A percentile compares a stretch with the other conserved stretches of the same genome.
Conservation (phyloP, 495 filamentous ascomycete species). For the Collariella sp. region DNA sequence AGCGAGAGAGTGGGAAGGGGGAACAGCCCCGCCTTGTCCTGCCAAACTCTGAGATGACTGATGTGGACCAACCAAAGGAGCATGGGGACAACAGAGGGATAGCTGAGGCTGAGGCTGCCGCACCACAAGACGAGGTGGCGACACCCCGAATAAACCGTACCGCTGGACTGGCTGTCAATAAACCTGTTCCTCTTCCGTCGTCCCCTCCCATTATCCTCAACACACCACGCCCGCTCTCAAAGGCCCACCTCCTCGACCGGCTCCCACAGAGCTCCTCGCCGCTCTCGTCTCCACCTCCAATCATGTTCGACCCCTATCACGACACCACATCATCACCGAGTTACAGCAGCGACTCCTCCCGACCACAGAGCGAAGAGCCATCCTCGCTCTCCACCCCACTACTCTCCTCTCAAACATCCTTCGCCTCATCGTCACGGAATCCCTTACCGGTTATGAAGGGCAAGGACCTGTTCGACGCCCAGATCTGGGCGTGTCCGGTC, state of each 20-base stretch:
- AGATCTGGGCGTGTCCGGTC: conserved; percentile 53
- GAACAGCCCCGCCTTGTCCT: background rate
- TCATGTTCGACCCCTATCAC: conserved; percentile 38
- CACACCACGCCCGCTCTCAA: background rate
- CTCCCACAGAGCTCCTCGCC: conserved; percentile 33
- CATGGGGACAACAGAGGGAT: background rate
- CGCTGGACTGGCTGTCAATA: too few species aligned
- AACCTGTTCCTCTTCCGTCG: conserved; percentile 11
- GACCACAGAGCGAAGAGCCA: conserved; percentile 30
- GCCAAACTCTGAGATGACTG: too few species aligned
- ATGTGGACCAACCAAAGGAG: too few species aligned
- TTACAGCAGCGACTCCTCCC: conserved; percentile 20
- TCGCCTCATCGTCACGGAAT: conserved; percentile 21
- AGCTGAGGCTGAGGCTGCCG: background rate
- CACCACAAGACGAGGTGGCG: background rate
- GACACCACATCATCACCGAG: conserved; percentile 26
- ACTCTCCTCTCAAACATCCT: conserved; percentile 35
- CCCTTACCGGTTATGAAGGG: conserved; percentile 53
- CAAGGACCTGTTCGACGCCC: conserved; percentile 56
- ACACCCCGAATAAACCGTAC: too few species aligned
- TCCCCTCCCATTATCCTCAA: conserved; percentile 22
- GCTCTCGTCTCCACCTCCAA: conserved; percentile 38
- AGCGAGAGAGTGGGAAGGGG: background rate
- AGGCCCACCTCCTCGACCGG: background rate
- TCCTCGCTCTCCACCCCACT: conserved; percentile 30